Evolutionary conservation across 305 asterid genomes (phyloP), one percentile per base, ranked within the genome.

Genomic region (Fraxinus nigra): DNA sequence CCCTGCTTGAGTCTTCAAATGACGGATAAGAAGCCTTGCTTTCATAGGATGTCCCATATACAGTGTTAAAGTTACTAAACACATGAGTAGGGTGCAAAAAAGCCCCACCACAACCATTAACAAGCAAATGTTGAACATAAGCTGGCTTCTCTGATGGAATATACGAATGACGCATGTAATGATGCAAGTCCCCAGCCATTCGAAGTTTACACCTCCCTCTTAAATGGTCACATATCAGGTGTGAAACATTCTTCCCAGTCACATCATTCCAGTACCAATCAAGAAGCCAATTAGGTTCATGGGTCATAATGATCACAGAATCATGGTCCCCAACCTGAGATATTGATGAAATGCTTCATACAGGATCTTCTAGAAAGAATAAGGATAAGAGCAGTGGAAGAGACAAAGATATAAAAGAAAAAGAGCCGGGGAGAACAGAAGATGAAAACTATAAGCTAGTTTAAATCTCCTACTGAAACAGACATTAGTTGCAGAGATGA

Each of bases 21-120:
- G 98, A 93, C 4, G 99, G 98, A 86, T 94, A 94, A 80, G 97
- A 83, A 80, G 98, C 92, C 89, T 90, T 97, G 93, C 91, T 82
- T 80, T 94, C 97, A 63, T 93, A 97, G 38, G 96, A 70, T 28
- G 94, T 87, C 81, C 90, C 97, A 22, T 87, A 84, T 24, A 84
- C 78, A 77, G 85, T 87, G 61, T 89, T 80, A 77, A 94, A 97
- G 87, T 92, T 90, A 78, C 90, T 90, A 84, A 97, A 97, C 77
- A 94, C 98, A 65, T 97, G 99, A 32, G 99, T 97, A 40, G 99
- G 99, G 86, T 97, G 99, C 95, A 97, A 87, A 90, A 97, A 97
- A 10, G 98, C 99, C 80, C 99, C 99, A 38, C 99, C 99, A 84
- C 97, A 97, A 79, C 99, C 99, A 89, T 94, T 97, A 75, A 94